phyloP scores from a whole-genome alignment of 768 basidiomycete genomes.

The Hebeloma cylindrosporum region DNA sequence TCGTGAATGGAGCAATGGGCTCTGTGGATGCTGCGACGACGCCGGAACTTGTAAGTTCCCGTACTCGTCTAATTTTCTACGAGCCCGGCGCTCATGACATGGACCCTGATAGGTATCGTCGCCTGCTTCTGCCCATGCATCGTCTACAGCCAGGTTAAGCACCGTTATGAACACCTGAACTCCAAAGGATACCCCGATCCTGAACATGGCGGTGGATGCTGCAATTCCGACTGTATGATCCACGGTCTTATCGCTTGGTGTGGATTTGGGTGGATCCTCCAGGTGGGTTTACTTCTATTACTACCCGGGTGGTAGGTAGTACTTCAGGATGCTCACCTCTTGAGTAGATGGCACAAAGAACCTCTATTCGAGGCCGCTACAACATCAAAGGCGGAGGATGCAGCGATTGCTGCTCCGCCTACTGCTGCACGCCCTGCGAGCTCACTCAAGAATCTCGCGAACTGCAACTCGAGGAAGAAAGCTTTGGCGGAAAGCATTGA shows the following conservation, averaged over 20 bases:
- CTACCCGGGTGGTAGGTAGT: not conserved
- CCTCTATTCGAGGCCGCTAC: constrained; percentile 42
- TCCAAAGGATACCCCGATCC: constrained; percentile 37
- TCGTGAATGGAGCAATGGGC: constrained; percentile 38
- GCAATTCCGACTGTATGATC: constrained; percentile 37
- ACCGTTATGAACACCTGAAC: constrained; percentile 40
- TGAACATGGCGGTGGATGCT: constrained; percentile 32
- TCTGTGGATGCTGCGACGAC: constrained; percentile 32
- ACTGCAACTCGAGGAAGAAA: constrained; percentile 31
- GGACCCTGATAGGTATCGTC: constrained; percentile 28
- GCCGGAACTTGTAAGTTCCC: constrained; percentile 31
- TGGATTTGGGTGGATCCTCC: constrained; percentile 40
- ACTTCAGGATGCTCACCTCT: not conserved
- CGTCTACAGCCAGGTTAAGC: constrained; percentile 38
- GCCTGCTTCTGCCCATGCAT: constrained; percentile 45
- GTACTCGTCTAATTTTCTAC: not conserved
- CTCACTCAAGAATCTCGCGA: constrained; percentile 52
- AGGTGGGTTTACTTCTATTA: constrained; percentile 28
- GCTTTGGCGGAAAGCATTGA: constrained; percentile 17
- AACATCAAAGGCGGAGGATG: constrained; percentile 41
- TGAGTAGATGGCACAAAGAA: constrained; percentile 34
- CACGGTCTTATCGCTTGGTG: constrained; percentile 30
- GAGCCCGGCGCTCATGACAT: not conserved
- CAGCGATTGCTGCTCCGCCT: constrained; percentile 40
- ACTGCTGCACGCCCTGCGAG: constrained; percentile 48